Evolutionary conservation across 345 rosid genomes (phyloP), one percentile per base, ranked within the genome.

Genomic region (Populus pruinosa): DNA sequence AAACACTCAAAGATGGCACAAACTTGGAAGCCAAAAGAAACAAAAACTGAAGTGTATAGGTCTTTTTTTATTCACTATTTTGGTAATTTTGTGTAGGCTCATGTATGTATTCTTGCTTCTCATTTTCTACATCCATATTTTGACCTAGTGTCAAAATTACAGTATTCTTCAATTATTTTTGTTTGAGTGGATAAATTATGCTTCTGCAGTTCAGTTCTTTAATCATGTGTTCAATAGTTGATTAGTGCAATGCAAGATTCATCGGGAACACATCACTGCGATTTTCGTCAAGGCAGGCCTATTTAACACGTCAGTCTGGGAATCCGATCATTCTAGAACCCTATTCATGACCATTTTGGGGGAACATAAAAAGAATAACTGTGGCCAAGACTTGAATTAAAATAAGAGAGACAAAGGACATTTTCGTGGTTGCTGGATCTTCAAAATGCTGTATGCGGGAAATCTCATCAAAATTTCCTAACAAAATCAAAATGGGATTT

Each of bases 1-100:
- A 92, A 88, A 92, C 91, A 69, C 90, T 92, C 59, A 91, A 89
- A 85, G 97, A 92, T 31, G 94, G 97, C n/a, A 86, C 94, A n/a
- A 84, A 85, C 77, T 88, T 92, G 89, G 97, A 91, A 82, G 84
- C 84, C 83, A 87, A 87, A 80, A 86, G 86, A 78, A 89, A 86
- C 23, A 88, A 82, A 83, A 88, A 77, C 88, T 92, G 87, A 91
- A 76, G 78, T 87, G 82, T 80, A 87, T 69, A 87, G 73, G 77
- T 72, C 73, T 39, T 71, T 44, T 33, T 59, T 36, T 72, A 9
- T 44, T 64, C 50, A 21, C n/a, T 20, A 4, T n/a, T 62, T 69
- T n/a, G 14, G 1, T 29, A 29, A 39, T 41, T 75, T 67, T 77
- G 70, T 70, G 70, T 61, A 77, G 75, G 47, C 55, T 74, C 44